Base-by-base conservation (phyloP, 805 yeast species). In the Suhomyces sp. region DNA sequence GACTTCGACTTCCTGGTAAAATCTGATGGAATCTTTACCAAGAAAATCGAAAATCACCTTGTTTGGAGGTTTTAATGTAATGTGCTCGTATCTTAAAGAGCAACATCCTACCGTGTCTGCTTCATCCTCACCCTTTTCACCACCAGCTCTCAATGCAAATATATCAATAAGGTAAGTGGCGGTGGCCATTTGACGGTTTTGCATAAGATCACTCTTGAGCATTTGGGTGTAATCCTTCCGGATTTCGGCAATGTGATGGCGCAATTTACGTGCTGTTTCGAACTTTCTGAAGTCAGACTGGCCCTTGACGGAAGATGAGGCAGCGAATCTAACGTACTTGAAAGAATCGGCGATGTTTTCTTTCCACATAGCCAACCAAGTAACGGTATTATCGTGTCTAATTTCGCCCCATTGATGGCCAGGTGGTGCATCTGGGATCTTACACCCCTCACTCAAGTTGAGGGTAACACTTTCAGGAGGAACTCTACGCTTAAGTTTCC, bases 81-180 rank as follows among this genome's bases (percentile, higher is more conserved):
- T 81, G 70, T 92, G 98, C 67, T 92, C 98, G 64, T 75, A 92
- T 63, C 98, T 77, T 59, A 93, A 79, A 1, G 97, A 92, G 72
- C 98, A 93, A 71, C 98, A 93, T 45, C 98, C 98, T 45, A 93
- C 98, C 1, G 98, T 93, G 67, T 93, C 98, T 2, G 98, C 98
- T 67, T 92, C 97, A 60, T 93, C 98, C 3, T 93, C 98, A 9
- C 93, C 87, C 68, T 93, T 93, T 70, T 93, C 97, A 62, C 97
- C 97, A 67, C 97, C 97, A 1, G 97, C 97, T 86, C 98, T 88
- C 58, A 93, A 79, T 0, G 98, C 98, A 64, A 93, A 86, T 3
- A 87, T 84, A 73, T 93, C 98, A 64, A 93, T 92, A 47, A 93
- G 78, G 69, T 93, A 93, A 47, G 93, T 90, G 3, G 97, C 97